Base-by-base conservation (phyloP, 148 eudicot species). In the Amaranthus hypochondriacus region DNA sequence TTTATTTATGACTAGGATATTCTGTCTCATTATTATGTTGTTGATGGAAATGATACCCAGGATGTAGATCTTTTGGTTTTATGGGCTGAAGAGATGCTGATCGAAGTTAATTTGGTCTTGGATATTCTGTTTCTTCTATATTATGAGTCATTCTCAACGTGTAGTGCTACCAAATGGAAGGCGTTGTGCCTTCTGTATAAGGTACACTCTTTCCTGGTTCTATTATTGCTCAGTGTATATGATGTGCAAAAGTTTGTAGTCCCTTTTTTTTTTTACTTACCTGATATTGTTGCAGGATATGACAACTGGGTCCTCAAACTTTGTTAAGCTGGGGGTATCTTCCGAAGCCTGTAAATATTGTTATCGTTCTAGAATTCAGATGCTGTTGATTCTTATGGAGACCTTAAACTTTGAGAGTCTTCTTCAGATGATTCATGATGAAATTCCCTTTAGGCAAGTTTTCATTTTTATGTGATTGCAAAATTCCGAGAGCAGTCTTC, bases 51-150 rank as follows among this genome's bases (percentile, higher is more conserved):
- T 78, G 81, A 43, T 74, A 79, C 81, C 81, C 81, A 95, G 98
- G 96, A 89, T 83, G 84, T 83, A 68, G 96, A 95, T 65, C 86
- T 88, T 69, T 87, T 87, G 76, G 77, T 84, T 73, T 81, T 92
- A 70, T 95, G 99, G 99, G 97, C 96, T 80, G 99, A 95, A 85
- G 99, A 88, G 83, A 92, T 81, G 62, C 86, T 95, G 62, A 82
- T 86, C 76, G 99, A 95, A 86, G 92, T 79, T 68, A 95, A 88
- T 79, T 73, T 95, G 73, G 84, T 95, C 72, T 84, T 95, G 83
- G 99, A 95, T 73, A 88, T 95, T 74, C 84, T 95, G 58, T 92
- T 95, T 81, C 93, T 95, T 77, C 86, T 77, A 56, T 95, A 92
- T 80, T 92, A 89, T 43, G 99, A 89, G 83, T 92, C 90, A 59